Base-by-base conservation (phyloP, 2,329 filamentous ascomycete genomes). In the Phialophora macrospora region DNA sequence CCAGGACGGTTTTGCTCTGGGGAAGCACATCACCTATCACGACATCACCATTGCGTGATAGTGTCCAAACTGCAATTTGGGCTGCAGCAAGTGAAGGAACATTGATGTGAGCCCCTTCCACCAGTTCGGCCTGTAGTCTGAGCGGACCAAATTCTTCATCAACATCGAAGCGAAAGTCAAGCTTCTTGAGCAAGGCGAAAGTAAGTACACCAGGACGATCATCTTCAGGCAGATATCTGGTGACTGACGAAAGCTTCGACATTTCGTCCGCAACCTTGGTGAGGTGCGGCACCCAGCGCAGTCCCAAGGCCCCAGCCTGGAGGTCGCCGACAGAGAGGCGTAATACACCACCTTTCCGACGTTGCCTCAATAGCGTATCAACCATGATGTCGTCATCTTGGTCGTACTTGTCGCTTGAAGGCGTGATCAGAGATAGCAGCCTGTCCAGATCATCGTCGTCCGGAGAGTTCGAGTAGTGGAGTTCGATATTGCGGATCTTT, bases 201-300 rank as follows among this genome's bases (percentile, higher is more conserved):
- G 89, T 93, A 44, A 99, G 81, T 22, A 98, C 81, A 0, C 95
- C 95, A 1, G 95, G 95, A 1, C 93, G 87, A 72, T 99, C 94
- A 77, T 99, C 95, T 72, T 99, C 94, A 0, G 95, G 94, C 2
- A 99, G 83, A 75, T 98, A 98, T 75, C 97, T 98, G 6, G 94
- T 87, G 28, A 99, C 92, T 0, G 88, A 93, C 0, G 93, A 91
- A 4, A 99, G 82, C 70, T 90, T 92, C 5, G 89, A 84, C 56
- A 98, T 76, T 73, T 99, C 95, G 69, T 91, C 88, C 0, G 86
- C 89, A 8, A 99, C 83, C 11, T 84, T 84, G 7, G 89, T 86
- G 14, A 99, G 81, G 49, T 86, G 85, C 9, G 85, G 81, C 17
- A 97, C 79, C 70, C 90, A 87, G 11, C 85, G 81, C 46, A 92